phyloP scores from a whole-genome alignment of 1,284 basidiomycete genomes.

The Peniophora sp. region DNA sequence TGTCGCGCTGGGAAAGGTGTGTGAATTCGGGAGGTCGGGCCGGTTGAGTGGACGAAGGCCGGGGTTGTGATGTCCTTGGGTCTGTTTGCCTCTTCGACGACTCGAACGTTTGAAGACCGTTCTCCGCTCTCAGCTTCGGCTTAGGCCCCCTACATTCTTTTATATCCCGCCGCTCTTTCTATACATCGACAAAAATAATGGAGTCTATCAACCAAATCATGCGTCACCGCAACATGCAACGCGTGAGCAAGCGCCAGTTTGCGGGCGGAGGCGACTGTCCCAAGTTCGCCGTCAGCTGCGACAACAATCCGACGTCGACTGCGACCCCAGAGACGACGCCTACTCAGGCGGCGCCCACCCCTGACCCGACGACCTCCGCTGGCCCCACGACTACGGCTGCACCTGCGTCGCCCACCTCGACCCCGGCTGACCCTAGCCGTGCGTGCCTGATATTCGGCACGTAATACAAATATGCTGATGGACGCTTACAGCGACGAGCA shows the following conservation, averaged over 20 bases:
- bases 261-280: background rate
- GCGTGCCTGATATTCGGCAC: background rate
- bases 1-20: no score
- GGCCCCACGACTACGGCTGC: background rate
- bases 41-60: no score
- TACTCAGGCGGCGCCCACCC: background rate
- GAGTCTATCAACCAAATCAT: conserved; percentile 8
- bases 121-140: no score
- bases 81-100: no score
- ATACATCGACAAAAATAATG: background rate
- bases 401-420: background rate
- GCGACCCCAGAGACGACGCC: background rate
- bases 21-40: no score
- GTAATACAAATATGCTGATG: conserved; percentile 1
- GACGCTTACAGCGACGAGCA: conserved; percentile 7
- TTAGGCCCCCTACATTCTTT: conserved; percentile 17
- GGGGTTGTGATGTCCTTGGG: no score
- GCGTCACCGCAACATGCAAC: conserved; percentile 15
- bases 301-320: conserved; percentile 1
- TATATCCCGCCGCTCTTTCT: conserved; percentile 16
- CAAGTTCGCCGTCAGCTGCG: background rate
- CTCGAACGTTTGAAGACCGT: no score
- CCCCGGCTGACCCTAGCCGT: background rate
- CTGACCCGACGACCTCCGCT: background rate
- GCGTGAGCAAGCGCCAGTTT: conserved; percentile 4